phyloP scores from a whole-genome alignment of 176 grass and related monocot genomes.

The Aegilops bicornis region DNA sequence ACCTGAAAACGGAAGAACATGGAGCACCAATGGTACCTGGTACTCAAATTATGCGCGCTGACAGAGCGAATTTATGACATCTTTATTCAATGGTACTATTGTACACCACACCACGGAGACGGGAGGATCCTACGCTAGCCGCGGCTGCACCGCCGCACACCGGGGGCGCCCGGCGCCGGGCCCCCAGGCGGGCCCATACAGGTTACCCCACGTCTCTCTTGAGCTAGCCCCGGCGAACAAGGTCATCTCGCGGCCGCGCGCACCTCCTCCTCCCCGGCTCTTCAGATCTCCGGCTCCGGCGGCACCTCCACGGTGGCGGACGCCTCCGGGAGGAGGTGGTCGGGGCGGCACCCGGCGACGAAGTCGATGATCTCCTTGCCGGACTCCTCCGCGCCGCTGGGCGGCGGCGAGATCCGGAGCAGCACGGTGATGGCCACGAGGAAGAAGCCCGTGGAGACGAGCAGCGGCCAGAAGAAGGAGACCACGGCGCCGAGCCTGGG shows the following conservation, averaged over 20 bases:
- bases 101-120: conserved; percentile 35
- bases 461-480: conserved; percentile 78
- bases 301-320: conserved; percentile 28
- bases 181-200: conserved; percentile 12
- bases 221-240: background rate
- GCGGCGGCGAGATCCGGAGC: conserved; percentile 71
- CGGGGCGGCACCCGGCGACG: conserved; percentile 49
- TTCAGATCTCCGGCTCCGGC: conserved; percentile 48
- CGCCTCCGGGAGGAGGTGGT: conserved; percentile 29
- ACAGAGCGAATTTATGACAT: conserved; percentile 6
- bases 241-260: background rate
- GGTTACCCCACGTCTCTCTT: conserved; percentile 4
- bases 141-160: conserved; percentile 26
- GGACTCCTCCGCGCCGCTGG: conserved; percentile 38
- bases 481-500: conserved; percentile 48
- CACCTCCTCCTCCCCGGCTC: background rate
- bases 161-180: background rate
- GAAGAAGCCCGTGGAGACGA: conserved; percentile 67
- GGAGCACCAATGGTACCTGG: too few species aligned
- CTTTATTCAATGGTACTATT: conserved; percentile 50
- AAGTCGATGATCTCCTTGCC: conserved; percentile 78
- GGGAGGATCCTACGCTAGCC: conserved; percentile 32
- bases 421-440: conserved; percentile 63
- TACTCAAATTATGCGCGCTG: background rate
- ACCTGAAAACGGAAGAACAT: background rate